Percentiles rank a stretch among this genome's conserved stretches.
phyloP scores from a whole-genome alignment of 2,329 filamentous ascomycete species.

The Coniochaeta ligniaria region DNA sequence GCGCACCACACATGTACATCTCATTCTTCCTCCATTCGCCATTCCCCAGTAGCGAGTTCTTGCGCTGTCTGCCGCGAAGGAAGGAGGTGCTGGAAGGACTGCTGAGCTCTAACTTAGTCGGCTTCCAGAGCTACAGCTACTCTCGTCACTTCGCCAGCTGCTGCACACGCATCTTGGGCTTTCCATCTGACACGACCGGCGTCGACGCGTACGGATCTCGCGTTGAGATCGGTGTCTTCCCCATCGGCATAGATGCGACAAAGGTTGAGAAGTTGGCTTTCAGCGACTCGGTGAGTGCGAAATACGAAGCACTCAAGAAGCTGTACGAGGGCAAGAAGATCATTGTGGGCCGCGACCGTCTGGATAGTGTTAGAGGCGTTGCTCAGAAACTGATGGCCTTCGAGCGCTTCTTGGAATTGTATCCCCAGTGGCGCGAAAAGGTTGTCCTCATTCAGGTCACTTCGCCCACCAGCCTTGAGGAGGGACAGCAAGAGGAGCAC shows the following conservation, averaged over 20 bases:
- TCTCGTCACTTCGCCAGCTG: conserved; percentile 92
- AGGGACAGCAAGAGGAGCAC: conserved; percentile 69
- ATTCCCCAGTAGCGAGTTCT: conserved; percentile 93
- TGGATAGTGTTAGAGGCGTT: conserved; percentile 88
- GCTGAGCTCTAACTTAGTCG: conserved; percentile 84
- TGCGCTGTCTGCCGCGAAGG: conserved; percentile 78
- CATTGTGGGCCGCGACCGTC: conserved; percentile 88
- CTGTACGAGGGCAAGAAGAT: conserved; percentile 88
- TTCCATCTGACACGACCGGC: conserved; percentile 75
- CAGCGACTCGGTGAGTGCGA: conserved; percentile 59
- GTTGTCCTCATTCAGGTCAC: conserved; percentile 95
- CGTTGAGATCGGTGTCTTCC: conserved; percentile 87
- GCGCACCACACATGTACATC: conserved; percentile 83
- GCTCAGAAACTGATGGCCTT: conserved; percentile 95
- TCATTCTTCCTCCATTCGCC: conserved; percentile 92
- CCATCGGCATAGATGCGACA: conserved; percentile 87
- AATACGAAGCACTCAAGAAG: conserved; percentile 65
- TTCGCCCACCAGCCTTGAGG: conserved; percentile 74
- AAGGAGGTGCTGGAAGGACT: conserved; percentile 89
- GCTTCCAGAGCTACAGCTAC: conserved; percentile 94
- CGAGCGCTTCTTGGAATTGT: conserved; percentile 82
- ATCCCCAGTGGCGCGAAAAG: conserved; percentile 86
- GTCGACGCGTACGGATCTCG: conserved; percentile 85
- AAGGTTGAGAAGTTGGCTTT: conserved; percentile 72
- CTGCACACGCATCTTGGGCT: conserved; percentile 85